These are phyloP conservation scores for Linnemannia hyalina DNA, from an alignment of 192 early-diverging fungal species.

Conservation along the genomic window DNA sequence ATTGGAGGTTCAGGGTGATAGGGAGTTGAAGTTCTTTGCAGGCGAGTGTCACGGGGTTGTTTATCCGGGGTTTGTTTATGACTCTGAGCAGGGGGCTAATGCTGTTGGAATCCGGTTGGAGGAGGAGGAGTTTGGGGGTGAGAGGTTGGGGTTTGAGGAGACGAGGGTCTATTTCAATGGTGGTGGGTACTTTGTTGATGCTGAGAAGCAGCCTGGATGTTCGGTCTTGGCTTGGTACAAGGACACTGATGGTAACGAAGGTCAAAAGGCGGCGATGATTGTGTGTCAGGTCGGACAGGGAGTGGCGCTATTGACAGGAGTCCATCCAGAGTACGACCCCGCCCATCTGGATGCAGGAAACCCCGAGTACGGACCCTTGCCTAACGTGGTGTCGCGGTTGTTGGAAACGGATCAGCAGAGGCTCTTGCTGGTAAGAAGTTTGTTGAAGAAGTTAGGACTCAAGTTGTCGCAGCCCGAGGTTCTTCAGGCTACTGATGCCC, in stretches of 20 bases:
- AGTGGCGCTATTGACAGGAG: constrained; percentile 78
- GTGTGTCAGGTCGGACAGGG: constrained; percentile 76
- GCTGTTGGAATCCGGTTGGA: constrained; percentile 21
- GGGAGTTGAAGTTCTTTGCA: constrained; percentile 80
- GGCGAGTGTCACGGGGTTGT: constrained; percentile 81
- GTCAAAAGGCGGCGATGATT: constrained; percentile 73
- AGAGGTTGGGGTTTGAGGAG: constrained; percentile 29
- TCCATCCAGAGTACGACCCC: constrained; percentile 88
- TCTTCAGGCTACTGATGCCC: not conserved
- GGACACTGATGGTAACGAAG: constrained; percentile 16
- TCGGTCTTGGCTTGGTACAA: constrained; percentile 57
- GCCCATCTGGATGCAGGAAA: constrained; percentile 62
- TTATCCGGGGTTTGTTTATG: constrained; percentile 88
- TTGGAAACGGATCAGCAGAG: constrained; percentile 63
- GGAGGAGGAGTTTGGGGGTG: constrained; percentile 6
- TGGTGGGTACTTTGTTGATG: constrained; percentile 75
- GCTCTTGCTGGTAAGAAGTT: constrained; percentile 65
- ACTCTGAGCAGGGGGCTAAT: constrained; percentile 50
- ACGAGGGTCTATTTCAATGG: constrained; percentile 77
- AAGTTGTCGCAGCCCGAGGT: constrained; percentile 52
- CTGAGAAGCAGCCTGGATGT: constrained; percentile 39
- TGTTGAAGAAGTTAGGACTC: constrained; percentile 77
- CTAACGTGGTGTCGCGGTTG: constrained; percentile 63
- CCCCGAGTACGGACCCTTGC: constrained; percentile 63
- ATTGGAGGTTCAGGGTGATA: constrained; percentile 77